Percentiles rank a stretch among this genome's conserved stretches.
Conservation (phyloP, 108 stramenopile genomes). For the Conticribra weissflogii region DNA sequence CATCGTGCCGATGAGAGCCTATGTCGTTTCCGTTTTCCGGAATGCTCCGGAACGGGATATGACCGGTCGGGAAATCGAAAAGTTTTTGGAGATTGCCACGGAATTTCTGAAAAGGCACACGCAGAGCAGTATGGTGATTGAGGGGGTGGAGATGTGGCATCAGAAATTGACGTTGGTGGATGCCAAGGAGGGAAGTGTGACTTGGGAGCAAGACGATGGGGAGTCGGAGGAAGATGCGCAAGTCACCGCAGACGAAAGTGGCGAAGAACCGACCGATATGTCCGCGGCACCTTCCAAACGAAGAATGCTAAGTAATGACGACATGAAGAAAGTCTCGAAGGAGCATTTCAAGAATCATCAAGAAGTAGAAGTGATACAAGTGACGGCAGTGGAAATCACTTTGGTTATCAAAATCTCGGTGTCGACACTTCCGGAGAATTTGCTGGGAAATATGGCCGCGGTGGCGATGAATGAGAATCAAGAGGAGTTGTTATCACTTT, state of each 20-base stretch:
- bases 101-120: background rate
- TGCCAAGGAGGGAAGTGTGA: background rate
- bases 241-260: background rate
- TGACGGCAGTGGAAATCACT: conserved; percentile 24
- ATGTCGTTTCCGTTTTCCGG: conserved; percentile 13
- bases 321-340: background rate
- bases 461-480: conserved; percentile 25
- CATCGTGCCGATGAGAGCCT: conserved; percentile 16
- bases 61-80: conserved; percentile 15
- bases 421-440: conserved; percentile 14
- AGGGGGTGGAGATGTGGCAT: background rate
- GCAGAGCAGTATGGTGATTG: background rate
- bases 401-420: conserved; percentile 15
- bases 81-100: conserved; percentile 6
- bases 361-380: conserved; percentile 20
- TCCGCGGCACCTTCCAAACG: too few relatives aligned
- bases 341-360: background rate
- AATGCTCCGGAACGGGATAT: conserved; percentile 18
- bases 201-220: background rate
- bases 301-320: too few relatives aligned
- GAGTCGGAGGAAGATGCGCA: background rate
- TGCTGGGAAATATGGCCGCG: conserved; percentile 28
- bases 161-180: background rate
- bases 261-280: too few relatives aligned
- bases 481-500: conserved; percentile 12